Conservation (phyloP, 2,329 filamentous ascomycete genomes). For the Penicillium rolfsii region DNA sequence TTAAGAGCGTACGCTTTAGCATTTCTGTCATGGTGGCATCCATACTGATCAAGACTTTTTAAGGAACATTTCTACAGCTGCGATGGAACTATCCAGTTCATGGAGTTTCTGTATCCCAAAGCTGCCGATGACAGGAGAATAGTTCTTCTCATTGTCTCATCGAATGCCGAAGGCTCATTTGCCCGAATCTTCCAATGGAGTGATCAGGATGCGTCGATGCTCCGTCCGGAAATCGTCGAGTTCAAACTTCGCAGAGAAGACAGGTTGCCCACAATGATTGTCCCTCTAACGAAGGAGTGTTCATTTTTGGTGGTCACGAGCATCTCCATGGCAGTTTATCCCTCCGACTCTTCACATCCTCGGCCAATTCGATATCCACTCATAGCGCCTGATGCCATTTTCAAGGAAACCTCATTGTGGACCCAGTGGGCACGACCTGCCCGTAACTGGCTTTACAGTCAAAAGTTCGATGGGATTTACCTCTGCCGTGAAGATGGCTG, state of each 20-base stretch:
- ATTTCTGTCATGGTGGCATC: neutral
- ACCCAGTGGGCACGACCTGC: conserved; percentile 81
- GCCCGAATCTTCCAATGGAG: conserved; percentile 59
- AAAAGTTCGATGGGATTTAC: conserved; percentile 76
- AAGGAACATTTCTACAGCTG: conserved; percentile 57
- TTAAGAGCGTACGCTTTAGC: conserved; percentile 56
- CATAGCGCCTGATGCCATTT: conserved; percentile 31
- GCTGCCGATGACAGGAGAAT: conserved; percentile 69
- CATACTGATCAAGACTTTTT: neutral
- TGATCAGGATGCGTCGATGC: conserved; percentile 41
- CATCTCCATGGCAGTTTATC: conserved; percentile 55
- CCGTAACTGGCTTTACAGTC: conserved; percentile 65
- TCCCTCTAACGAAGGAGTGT: conserved; percentile 71
- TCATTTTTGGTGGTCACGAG: conserved; percentile 72
- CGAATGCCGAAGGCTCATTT: conserved; percentile 49
- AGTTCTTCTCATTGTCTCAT: conserved; percentile 71
- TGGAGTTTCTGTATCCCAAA: conserved; percentile 81
- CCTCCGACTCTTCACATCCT: conserved; percentile 43
- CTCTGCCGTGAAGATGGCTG: conserved; percentile 85
- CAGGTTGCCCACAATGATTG: conserved; percentile 68
- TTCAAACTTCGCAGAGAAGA: conserved; percentile 40
- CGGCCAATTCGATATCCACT: conserved; percentile 38
- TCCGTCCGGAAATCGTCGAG: conserved; percentile 33
- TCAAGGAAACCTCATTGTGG: conserved; percentile 63
- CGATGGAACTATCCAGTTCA: conserved; percentile 76